Evolutionary conservation across 768 basidiomycete genomes (phyloP), one percentile per base, ranked within the genome.

Genomic region (Hortiboletus flavorubellus): DNA sequence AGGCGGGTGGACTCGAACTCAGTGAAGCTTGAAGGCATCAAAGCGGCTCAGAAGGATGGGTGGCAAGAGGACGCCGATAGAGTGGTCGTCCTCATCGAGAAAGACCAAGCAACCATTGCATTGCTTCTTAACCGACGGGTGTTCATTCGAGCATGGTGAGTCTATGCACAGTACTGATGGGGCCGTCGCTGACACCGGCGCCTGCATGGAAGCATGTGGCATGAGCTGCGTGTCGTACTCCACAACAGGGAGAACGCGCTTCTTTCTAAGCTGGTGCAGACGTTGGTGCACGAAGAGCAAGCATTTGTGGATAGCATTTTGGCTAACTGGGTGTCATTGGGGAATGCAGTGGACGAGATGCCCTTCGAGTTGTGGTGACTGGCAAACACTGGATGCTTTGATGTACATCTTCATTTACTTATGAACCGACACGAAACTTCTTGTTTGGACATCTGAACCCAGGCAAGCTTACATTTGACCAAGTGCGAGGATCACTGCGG

Each of bases 171-270:
- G 7, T 42, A 40, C 26, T 33, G 7, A 35, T 26, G 10, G 41
- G 53, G 45, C 31, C 37, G 18, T 52, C 40, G 38, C 43, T 56
- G 56, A 62, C 49, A 50, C 42, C 43, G 37, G 41, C 16, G 47
- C 49, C 44, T 38, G n/a, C 33, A 23, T 38, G 49, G 33, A 61
- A 93, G 94, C 60, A 83, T 97, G 81, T 98, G 94, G 93, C 91
- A 96, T 64, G 94, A 98, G 70, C 78, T 96, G n/a, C 85, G 91
- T 23, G 90, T 93, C 16, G 87, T 98, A 37, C 75, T 96, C 43
- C 93, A 97, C 70, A 93, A 95, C 60, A 79, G 89, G 51, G 94
- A 97, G 73, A 91, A 93, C 61, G 80, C 89, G 0, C 78, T 95
- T 35, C 72, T 95, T 29, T 88, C 89, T 0, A 78, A 86, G 57